Evolutionary conservation across 164 flowering plant genomes (phyloP).

Genomic region (Vitis cinerea): DNA sequence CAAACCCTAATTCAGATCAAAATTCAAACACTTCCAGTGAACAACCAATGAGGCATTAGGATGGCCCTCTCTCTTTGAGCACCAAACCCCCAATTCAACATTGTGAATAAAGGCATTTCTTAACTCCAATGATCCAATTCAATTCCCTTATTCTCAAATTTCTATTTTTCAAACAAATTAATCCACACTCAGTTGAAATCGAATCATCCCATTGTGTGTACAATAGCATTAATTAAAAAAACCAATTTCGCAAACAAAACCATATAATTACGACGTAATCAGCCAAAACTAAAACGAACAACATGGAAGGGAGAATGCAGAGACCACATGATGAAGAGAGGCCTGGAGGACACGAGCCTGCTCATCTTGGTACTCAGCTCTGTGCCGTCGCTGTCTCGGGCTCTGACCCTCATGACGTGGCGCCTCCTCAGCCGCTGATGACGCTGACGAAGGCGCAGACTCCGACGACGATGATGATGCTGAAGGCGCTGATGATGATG

Average conservation of each 20-base stretch:
- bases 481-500: constrained; percentile 21
- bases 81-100: neutral
- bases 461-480: neutral
- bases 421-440: constrained; percentile 19
- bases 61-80: neutral
- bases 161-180: neutral
- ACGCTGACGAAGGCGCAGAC: neutral
- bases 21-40: too few species aligned
- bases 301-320: constrained; percentile 5
- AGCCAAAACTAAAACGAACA: neutral
- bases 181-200: neutral
- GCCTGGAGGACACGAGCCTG: constrained; percentile 83
- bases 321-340: constrained; percentile 75
- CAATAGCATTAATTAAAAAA: neutral
- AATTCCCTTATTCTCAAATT: too few species aligned
- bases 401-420: constrained; percentile 14
- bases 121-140: too few species aligned
- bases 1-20: constrained; percentile 1
- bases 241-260: neutral
- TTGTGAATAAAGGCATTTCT: neutral
- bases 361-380: constrained; percentile 57
- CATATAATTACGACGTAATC: neutral
- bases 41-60: neutral
- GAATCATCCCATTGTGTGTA: neutral
- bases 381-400: constrained; percentile 1